Evolutionary conservation across 2,329 filamentous ascomycete genomes (phyloP).

Genomic region (Plenodomus tracheiphilus): DNA sequence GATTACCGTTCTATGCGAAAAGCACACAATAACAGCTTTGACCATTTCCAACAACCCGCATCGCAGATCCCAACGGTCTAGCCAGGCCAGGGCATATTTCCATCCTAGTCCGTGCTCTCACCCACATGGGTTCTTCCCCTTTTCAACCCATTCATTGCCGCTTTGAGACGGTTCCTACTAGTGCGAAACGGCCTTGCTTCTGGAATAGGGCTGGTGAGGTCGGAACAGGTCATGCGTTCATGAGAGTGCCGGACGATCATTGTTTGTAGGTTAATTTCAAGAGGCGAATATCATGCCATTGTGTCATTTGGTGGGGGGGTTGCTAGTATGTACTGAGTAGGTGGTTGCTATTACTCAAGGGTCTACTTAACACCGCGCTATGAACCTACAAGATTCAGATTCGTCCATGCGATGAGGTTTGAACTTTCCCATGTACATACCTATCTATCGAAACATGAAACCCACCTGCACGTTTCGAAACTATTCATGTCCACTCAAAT

Average conservation of each 20-base stretch:
- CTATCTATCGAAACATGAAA: no score
- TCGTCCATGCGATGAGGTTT: no score
- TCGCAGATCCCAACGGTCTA: neutral
- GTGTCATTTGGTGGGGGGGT: neutral
- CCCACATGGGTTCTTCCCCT: neutral
- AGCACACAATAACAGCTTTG: neutral
- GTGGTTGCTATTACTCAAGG: no score
- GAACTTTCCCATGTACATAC: no score
- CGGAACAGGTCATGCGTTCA: neutral
- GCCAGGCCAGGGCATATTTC: neutral
- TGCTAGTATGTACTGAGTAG: no score
- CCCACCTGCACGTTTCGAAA: no score
- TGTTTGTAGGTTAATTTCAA: neutral
- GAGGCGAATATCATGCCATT: neutral
- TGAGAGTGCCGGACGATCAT: neutral
- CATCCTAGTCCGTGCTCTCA: neutral
- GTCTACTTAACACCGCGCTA: no score
- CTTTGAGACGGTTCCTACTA: neutral
- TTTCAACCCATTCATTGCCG: neutral
- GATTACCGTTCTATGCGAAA: neutral
- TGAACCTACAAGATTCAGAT: no score
- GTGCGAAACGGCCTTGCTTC: neutral
- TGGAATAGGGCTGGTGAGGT: neutral
- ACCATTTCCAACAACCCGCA: no score
- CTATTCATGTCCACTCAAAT: neutral